These are phyloP conservation scores for Trichoderma koningii DNA, from an alignment of 2,329 filamentous ascomycete genomes.

Conservation along the genomic window DNA sequence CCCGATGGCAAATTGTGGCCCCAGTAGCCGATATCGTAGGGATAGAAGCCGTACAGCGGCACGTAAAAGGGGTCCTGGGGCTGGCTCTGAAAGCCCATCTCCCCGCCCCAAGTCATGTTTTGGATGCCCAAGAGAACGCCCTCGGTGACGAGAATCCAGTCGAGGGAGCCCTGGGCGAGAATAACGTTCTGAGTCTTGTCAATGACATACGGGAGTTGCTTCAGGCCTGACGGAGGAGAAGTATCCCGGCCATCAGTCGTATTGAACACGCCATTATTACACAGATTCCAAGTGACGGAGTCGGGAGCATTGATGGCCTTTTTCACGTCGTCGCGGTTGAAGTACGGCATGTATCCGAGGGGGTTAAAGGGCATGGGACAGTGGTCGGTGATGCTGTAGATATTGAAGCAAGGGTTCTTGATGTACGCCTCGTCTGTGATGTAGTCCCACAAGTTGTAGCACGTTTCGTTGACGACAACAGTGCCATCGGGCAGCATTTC, in stretches of 20 bases:
- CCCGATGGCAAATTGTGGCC: slow-evolving; percentile 52
- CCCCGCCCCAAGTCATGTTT: slow-evolving; percentile 78
- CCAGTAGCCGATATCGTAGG: slow-evolving; percentile 37
- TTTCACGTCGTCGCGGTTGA: slow-evolving; percentile 71
- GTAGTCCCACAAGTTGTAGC: slow-evolving; percentile 57
- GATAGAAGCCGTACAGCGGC: slow-evolving; percentile 43
- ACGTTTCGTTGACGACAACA: slow-evolving; percentile 47
- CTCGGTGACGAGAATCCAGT: slow-evolving; percentile 68
- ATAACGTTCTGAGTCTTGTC: slow-evolving; percentile 72
- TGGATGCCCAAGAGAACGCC: slow-evolving; percentile 73
- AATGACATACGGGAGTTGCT: slow-evolving; percentile 68
- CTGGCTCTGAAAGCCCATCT: slow-evolving; percentile 65
- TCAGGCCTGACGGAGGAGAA: slow-evolving; percentile 52
- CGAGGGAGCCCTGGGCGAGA: slow-evolving; percentile 70
- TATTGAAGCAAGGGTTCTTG: slow-evolving; percentile 77
- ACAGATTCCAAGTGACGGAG: slow-evolving; percentile 29
- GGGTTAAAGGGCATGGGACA: slow-evolving; percentile 73
- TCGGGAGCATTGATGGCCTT: slow-evolving; percentile 65
- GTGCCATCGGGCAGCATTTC: slow-evolving; percentile 34
- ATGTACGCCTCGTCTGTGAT: slow-evolving; percentile 51
- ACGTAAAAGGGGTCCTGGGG: slow-evolving; percentile 69
- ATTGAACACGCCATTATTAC: slow-evolving; percentile 27
- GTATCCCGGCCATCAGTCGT: slow-evolving; percentile 39
- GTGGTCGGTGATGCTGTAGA: slow-evolving; percentile 71
- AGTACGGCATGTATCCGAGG: slow-evolving; percentile 72